Base-by-base conservation (phyloP, 2,329 filamentous ascomycete genomes). In the Blastomyces gilchristii region DNA sequence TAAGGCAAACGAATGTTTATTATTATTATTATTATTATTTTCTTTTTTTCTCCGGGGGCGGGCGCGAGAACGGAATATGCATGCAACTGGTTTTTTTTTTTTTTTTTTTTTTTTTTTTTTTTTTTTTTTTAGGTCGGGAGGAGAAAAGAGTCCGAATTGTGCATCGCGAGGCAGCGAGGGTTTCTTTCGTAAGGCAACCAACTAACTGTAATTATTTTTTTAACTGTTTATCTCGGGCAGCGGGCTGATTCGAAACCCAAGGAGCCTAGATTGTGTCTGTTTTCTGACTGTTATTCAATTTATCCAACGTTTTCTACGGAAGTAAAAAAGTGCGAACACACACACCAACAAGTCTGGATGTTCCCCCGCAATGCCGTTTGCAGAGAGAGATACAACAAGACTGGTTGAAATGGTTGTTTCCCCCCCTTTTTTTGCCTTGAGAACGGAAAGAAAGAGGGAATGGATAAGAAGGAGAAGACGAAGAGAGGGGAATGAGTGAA, bases 151-250 rank as follows among this genome's bases (percentile, higher is more conserved):
- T 50, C 57, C 50, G 47, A 39, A 63, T 41, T 22, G 59, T 63
- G 62, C 60, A 63, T 63, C 22, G 60, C 62, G 50, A 63, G 64
- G 62, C 62, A 65, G 43, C 62, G 54, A 62, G 60, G 31, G 31
- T 31, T 31, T 31, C 3, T 53, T 45, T 22, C n/a, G 34, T 41
- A 52, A 60, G 62, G 64, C 58, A 63, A 61, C 59, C 28, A 45
- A 16, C 60, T 54, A 22, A 22, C n/a, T 22, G n/a, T 22, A 22
- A 22, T 22, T 22, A 22, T 22, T 22, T 22, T 22, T 22, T 22
- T 22, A 22, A 22, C n/a, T 22, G n/a, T 22, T 22, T 22, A 22
- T 22, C n/a, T 22, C n/a, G n/a, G n/a, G n/a, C n/a, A 22, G n/a
- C n/a, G n/a, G n/a, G n/a, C n/a, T 22, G n/a, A 22, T 22, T 22